Conservation (phyloP, 306 rosid genomes). For the Astragalus membranaceus region DNA sequence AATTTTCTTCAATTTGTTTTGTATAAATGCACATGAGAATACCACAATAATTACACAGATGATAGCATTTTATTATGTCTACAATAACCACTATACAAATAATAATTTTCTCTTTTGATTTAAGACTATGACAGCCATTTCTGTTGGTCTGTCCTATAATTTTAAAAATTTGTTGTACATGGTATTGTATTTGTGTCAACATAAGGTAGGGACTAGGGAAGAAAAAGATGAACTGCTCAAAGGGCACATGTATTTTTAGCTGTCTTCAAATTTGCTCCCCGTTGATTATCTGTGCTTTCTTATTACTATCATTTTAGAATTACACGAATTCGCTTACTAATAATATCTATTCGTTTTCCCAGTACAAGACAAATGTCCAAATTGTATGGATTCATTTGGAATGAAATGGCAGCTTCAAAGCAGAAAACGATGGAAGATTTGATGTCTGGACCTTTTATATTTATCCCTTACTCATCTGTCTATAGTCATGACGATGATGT, state of each 20-base stretch:
- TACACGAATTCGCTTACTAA: slow-evolving; percentile 5
- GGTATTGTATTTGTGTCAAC: neutral
- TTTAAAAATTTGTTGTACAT: neutral
- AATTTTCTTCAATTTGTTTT: too few species aligned
- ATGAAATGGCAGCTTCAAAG: slow-evolving; percentile 62
- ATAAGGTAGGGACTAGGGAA: neutral
- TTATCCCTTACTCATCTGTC: slow-evolving; percentile 54
- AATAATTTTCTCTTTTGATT: too few species aligned
- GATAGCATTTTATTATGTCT: too few species aligned
- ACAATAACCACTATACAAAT: too few species aligned
- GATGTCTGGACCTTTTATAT: slow-evolving; percentile 62
- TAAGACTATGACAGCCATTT: neutral
- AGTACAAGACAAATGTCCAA: slow-evolving; percentile 78
- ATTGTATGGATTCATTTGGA: slow-evolving; percentile 71
- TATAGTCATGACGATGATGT: slow-evolving; percentile 47
- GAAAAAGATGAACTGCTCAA: neutral
- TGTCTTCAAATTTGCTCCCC: neutral
- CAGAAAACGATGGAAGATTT: slow-evolving; percentile 51
- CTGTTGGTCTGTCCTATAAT: neutral
- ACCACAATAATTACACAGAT: too few species aligned
- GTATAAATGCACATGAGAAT: too few species aligned
- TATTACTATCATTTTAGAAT: neutral
- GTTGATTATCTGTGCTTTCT: neutral
- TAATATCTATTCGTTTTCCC: slow-evolving; percentile 16
- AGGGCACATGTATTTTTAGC: neutral